Base-by-base conservation (phyloP, 371 early-diverging fungal genomes). In the Circinella minor region DNA sequence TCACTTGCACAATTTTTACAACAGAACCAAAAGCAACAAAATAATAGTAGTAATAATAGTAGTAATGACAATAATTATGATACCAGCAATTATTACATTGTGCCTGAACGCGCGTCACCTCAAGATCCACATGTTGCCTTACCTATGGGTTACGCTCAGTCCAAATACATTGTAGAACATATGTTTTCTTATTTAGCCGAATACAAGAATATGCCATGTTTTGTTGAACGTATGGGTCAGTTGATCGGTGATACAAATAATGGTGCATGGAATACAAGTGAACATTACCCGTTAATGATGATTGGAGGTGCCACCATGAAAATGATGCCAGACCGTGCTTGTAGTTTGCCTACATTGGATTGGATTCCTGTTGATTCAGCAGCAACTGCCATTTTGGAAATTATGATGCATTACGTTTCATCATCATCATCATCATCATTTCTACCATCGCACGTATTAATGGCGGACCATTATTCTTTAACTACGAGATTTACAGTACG, bases 71-170 rank as follows among this genome's bases (percentile, higher is more conserved):
- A 27, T 27, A 27, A 27, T 27, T 27, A 27, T 27, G 27, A 27
- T 27, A 27, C 27, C 27, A 27, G 2, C 27, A 27, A 27, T 7
- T 18, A 46, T 51, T 17, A 17, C 17, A 38, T 83, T 57, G 27
- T 57, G 7, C 57, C 65, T 6, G 86, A 86, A 55, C 57, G 66
- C 3, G 69, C 71, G 11, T 46, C 79, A 2, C 75, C 74, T 34
- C 43, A 77, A 4, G 74, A 82, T 55, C 63, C 79, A 18, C 69
- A 68, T 54, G 73, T 75, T 18, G 55, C 76, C 15, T 73, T 79
- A 71, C 75, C 81, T 6, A 78, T 80, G 71, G 86, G 86, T 1
- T 86, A 83, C 61, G 77, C 71, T 13, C 81, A 82, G 9, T 81
- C 82, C 59, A 86, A 86, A 60, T 81, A 77, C 61, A 74, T 86